Conservation (phyloP, 306 rosid genomes). For the Casuarina glauca region DNA sequence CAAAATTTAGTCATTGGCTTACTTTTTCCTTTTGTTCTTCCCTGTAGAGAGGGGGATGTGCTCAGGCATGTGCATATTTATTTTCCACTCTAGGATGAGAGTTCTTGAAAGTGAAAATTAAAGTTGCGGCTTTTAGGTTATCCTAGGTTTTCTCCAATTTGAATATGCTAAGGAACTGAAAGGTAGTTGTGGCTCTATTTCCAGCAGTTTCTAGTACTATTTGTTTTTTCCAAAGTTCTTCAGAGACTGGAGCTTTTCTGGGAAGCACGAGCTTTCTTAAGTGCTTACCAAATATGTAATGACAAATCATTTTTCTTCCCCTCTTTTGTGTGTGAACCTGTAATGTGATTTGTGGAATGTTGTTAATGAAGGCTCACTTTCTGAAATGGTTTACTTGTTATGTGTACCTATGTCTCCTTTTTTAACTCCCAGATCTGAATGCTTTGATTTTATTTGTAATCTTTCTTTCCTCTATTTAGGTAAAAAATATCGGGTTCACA, state of each 20-base stretch:
- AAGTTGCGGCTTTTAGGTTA: neutral
- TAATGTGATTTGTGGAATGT: constrained; percentile 10
- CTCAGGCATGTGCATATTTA: neutral
- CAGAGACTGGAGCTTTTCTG: neutral
- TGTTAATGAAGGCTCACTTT: constrained; percentile 16
- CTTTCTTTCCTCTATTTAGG: constrained; percentile 49
- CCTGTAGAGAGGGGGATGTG: neutral
- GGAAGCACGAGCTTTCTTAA: neutral
- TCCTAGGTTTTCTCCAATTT: neutral
- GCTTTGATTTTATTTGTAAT: constrained; percentile 22
- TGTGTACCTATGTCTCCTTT: constrained; percentile 7
- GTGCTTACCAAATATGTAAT: neutral
- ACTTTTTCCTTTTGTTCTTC: neutral
- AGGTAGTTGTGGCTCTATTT: neutral
- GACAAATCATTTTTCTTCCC: neutral
- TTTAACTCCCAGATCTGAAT: constrained; percentile 19
- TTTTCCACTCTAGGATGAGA: neutral
- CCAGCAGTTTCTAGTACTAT: neutral
- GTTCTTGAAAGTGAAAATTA: neutral
- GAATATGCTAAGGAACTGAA: neutral
- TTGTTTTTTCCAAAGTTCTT: neutral
- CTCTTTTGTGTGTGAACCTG: constrained; percentile 4
- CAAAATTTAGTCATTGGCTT: neutral
- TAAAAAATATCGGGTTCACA: constrained; percentile 89
- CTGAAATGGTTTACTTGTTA: constrained; percentile 1